Evolutionary conservation across 345 rosid species (phyloP), one percentile per base, ranked within the genome.

Genomic region (Ceriops decandra): DNA sequence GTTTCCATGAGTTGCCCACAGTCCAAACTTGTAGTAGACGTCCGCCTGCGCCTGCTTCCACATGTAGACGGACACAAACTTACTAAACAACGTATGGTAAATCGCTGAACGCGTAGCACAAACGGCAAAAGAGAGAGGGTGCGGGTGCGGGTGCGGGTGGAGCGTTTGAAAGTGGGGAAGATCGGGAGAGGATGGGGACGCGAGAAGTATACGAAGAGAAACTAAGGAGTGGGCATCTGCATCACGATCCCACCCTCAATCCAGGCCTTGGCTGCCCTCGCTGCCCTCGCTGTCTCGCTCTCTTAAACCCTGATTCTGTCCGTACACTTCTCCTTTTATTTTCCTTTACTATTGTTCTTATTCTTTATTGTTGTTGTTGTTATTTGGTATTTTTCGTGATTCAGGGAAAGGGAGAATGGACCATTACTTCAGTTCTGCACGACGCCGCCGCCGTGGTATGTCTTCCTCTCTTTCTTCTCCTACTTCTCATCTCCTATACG

Each of bases 211-310:
- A 90, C 83, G 96, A 90, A 79, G 82, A 93, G 90, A 90, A 89
- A 75, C 79, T 89, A 65, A 77, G 91, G 71, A 78, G 74, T 31
- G 93, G 95, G 30, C 85, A 89, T 64, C 80, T 89, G 17, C 56
- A 84, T 72, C 85, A 89, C 72, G 98, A 91, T 78, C 95, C 97
- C 22, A 91, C 98, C 21, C 88, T 88, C 73, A 88, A 86, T 21
- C 97, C 92, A 17, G 96, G 98, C 63, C 90, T 93, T 52, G 98
- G 96, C 28, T 82, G 89, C 2, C 83, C 95, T 77, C 97, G 98
- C 2, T 93, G 96, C 76, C 96, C 97, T 31, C 97, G 96, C 17
- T 93, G 98, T 17, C 95, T 93, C 66, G 91, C 98, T 66, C 92
- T 89, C 83, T 52, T 93, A 53, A 47, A 73, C 82, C 91, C 88